phyloP scores from a whole-genome alignment of 306 rosid species.

The Trichosanthes cucumerina region DNA sequence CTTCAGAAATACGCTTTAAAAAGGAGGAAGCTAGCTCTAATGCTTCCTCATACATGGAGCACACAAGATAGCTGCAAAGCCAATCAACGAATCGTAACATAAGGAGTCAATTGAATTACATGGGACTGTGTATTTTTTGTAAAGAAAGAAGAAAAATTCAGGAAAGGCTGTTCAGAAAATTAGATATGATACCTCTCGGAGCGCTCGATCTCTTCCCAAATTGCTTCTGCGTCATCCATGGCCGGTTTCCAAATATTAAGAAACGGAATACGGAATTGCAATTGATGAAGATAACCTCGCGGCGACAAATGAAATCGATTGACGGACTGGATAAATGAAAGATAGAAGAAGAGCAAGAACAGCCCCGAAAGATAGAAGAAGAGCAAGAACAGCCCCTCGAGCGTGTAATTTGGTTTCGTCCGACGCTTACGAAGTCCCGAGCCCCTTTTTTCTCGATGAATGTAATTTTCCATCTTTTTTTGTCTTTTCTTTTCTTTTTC shows the following conservation, averaged over 20 bases:
- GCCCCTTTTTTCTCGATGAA: too few species aligned
- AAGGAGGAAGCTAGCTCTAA: conserved; percentile 48
- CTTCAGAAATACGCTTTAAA: conserved; percentile 28
- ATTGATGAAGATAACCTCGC: background rate
- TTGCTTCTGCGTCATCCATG: conserved; percentile 3
- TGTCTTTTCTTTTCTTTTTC: too few species aligned
- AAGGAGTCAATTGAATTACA: background rate
- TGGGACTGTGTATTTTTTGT: background rate
- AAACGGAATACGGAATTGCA: background rate
- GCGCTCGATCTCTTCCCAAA: conserved; percentile 58
- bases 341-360: background rate
- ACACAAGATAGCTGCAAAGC: conserved; percentile 58
- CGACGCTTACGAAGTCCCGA: background rate
- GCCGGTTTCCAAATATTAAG: background rate
- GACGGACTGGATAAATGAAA: background rate
- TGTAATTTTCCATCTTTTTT: too few species aligned
- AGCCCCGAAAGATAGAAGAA: background rate
- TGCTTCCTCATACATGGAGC: conserved; percentile 61
- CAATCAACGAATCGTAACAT: background rate
- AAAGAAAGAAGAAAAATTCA: background rate
- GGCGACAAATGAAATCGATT: background rate
- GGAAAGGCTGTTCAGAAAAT: background rate
- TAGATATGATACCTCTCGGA: conserved; percentile 48
- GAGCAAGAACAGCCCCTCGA: background rate
- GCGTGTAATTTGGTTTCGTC: background rate